Percentiles rank a stretch among this genome's conserved stretches.
phyloP scores from a whole-genome alignment of 2,329 filamentous ascomycete species.

The Tolypocladium pustulatum region DNA sequence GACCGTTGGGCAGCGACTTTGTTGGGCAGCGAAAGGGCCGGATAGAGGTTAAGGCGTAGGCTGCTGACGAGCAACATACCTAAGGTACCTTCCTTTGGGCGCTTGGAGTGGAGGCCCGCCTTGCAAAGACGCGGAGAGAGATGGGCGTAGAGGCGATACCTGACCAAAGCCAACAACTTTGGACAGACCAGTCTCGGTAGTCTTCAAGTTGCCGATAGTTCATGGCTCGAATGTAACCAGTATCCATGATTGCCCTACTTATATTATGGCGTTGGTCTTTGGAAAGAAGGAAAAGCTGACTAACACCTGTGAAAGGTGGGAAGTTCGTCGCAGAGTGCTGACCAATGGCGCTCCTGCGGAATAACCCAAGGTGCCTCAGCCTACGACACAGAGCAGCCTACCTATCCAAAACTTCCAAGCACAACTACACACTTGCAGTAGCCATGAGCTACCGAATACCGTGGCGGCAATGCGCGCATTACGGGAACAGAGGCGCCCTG shows the following conservation, averaged over 20 bases:
- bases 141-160: background rate
- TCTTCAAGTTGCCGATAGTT: background rate
- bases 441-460: slow-evolving; percentile 21
- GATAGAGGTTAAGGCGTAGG: background rate
- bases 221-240: too few species aligned
- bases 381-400: background rate
- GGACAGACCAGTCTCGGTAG: background rate
- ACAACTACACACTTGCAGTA: background rate
- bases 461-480: slow-evolving; percentile 17
- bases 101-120: too few species aligned
- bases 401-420: background rate
- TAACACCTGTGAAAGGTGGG: background rate
- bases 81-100: too few species aligned
- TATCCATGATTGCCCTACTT: too few species aligned
- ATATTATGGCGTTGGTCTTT: background rate
- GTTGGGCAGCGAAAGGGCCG: background rate
- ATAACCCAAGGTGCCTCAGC: background rate
- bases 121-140: background rate
- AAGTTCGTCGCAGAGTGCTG: background rate
- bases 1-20: background rate
- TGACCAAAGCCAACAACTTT: background rate
- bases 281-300: background rate
- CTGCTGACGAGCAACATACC: background rate
- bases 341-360: background rate
- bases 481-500: slow-evolving; percentile 5